A percentile compares a stretch with the other conserved stretches of the same genome.
Conservation (phyloP, 371 early-diverging fungal genomes). For the Actinomucor elegans region DNA sequence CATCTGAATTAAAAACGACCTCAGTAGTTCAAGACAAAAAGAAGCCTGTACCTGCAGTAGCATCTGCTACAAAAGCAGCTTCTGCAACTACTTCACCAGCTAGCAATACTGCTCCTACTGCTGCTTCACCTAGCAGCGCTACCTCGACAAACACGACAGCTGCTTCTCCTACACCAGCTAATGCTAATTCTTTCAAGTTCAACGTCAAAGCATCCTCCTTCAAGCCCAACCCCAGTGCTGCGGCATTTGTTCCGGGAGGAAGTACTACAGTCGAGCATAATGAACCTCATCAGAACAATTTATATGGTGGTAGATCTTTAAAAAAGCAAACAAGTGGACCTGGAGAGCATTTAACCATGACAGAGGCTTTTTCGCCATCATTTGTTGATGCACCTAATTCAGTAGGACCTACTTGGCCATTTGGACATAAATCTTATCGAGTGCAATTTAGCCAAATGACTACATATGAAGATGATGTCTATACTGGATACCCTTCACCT, state of each 20-base stretch:
- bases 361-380: slow-evolving; percentile 34
- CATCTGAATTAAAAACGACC: neutral
- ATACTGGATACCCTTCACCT: slow-evolving; percentile 37
- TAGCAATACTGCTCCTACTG: slow-evolving; percentile 1
- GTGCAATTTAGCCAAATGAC: slow-evolving; percentile 40
- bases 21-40: neutral
- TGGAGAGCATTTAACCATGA: slow-evolving; percentile 20
- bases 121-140: slow-evolving; percentile 12
- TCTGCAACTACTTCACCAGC: neutral
- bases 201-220: slow-evolving; percentile 87
- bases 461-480: slow-evolving; percentile 40
- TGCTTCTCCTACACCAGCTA: slow-evolving; percentile 10
- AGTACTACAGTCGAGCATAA: neutral
- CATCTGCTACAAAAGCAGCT: slow-evolving; percentile 4
- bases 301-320: slow-evolving; percentile 30
- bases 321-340: slow-evolving; percentile 24
- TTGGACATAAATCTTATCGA: slow-evolving; percentile 44
- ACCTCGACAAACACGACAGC: slow-evolving; percentile 21
- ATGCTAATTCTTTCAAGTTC: slow-evolving; percentile 65
- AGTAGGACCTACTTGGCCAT: slow-evolving; percentile 57
- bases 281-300: too few species aligned
- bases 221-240: slow-evolving; percentile 81
- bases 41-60: neutral
- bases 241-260: slow-evolving; percentile 69
- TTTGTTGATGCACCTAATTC: slow-evolving; percentile 34